phyloP scores from a whole-genome alignment of 2,329 filamentous ascomycete genomes.

The Aphanocladium album region DNA sequence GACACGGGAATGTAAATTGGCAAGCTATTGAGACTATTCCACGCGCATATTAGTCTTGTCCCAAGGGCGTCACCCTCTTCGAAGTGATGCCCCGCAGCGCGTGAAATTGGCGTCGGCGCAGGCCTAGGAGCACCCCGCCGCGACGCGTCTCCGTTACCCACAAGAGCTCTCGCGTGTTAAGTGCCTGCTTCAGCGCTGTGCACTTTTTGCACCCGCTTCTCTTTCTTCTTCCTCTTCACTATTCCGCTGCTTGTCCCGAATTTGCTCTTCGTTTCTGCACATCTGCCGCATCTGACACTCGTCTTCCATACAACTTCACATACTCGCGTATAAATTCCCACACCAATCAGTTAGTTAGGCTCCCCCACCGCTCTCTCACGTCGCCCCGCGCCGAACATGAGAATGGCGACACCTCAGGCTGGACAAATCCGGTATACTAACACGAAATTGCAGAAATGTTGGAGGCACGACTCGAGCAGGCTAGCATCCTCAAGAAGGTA shows the following conservation, averaged over 20 bases:
- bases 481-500: conserved; percentile 91
- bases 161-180: conserved; percentile 28
- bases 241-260: not conserved
- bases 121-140: conserved; percentile 13
- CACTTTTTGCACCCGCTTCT: conserved; percentile 9
- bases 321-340: not conserved
- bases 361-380: not conserved
- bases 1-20: not conserved
- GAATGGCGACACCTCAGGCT: not conserved
- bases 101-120: conserved; percentile 13
- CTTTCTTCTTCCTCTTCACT: not conserved
- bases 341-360: not conserved
- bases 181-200: conserved; percentile 23
- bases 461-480: conserved; percentile 96
- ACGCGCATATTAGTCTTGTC: not conserved
- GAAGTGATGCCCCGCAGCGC: conserved; percentile 14
- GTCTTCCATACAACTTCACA: not conserved
- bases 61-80: not conserved
- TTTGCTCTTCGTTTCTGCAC: not conserved
- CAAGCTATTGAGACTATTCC: not conserved
- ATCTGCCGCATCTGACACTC: not conserved
- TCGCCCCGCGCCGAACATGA: not conserved
- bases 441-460: conserved; percentile 56
- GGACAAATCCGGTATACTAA: not conserved
- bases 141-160: conserved; percentile 28